phyloP scores from a whole-genome alignment of 805 yeast genomes.

The Monosporozyma servazzii region DNA sequence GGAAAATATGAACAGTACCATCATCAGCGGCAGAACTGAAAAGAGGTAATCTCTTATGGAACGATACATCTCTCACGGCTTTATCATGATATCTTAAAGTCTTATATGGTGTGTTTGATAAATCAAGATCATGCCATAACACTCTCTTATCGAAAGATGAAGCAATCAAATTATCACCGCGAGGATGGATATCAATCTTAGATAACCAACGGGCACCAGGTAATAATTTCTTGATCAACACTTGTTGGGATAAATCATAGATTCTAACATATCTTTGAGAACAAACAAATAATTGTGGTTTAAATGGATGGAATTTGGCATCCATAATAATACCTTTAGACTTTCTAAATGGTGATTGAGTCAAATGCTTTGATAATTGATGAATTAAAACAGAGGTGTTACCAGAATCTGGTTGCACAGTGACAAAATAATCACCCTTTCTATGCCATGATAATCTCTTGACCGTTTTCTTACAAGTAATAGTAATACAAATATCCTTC shows the following conservation, averaged over 20 bases:
- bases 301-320: conserved; percentile 93
- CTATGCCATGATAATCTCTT: conserved; percentile 91
- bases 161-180: conserved; percentile 90
- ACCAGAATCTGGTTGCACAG: conserved; percentile 91
- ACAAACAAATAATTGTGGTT: conserved; percentile 87
- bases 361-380: conserved; percentile 85
- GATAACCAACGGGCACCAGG: conserved; percentile 97
- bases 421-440: conserved; percentile 92
- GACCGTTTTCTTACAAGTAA: conserved; percentile 56
- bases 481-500: conserved; percentile 63
- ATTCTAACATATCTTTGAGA: conserved; percentile 88
- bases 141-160: conserved; percentile 92
- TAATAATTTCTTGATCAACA: conserved; percentile 67
- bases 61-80: conserved; percentile 82
- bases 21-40: conserved; percentile 95
- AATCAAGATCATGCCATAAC: conserved; percentile 93
- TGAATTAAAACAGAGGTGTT: conserved; percentile 86
- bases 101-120: conserved; percentile 84
- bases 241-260: conserved; percentile 84
- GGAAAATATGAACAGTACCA: conserved; percentile 88
- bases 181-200: conserved; percentile 85
- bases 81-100: conserved; percentile 89
- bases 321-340: conserved; percentile 92
- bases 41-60: conserved; percentile 81
- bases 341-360: conserved; percentile 92